A percentile compares a stretch with the other conserved stretches of the same genome.
Conservation (phyloP, 306 rosid genomes). For the Inga oerstediana region DNA sequence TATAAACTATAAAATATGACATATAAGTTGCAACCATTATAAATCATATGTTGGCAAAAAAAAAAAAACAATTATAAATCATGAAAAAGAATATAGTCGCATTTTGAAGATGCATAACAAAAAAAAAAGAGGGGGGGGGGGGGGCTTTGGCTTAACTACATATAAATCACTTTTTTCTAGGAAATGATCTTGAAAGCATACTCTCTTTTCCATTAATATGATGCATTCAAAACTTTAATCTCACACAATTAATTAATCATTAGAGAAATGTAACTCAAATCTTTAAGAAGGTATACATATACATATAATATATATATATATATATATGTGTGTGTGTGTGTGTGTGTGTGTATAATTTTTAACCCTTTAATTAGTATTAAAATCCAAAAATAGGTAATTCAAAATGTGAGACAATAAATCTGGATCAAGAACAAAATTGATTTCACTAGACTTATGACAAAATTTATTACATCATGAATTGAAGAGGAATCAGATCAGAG, state of each 20-base stretch:
- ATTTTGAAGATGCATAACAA: too few relatives aligned
- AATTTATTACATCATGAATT: constrained; percentile 19
- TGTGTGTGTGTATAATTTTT: background rate
- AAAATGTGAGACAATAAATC: background rate
- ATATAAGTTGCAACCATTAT: too few relatives aligned
- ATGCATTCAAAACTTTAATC: background rate
- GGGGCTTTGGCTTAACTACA: background rate
- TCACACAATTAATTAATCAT: background rate
- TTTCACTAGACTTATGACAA: constrained; percentile 29
- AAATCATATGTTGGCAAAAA: too few relatives aligned
- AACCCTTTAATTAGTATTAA: background rate
- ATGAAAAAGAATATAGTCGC: too few relatives aligned
- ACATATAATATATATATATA: too few relatives aligned
- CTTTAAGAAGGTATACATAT: background rate
- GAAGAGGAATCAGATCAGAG: background rate
- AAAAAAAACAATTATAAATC: too few relatives aligned
- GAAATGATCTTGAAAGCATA: background rate
- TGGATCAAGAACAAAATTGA: background rate
- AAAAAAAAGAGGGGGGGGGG: too few relatives aligned
- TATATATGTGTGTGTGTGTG: fast-evolving
- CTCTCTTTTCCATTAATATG: background rate
- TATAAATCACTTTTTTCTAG: background rate
- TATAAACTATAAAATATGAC: too few relatives aligned
- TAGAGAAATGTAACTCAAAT: background rate
- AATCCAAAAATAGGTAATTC: background rate